phyloP scores from a whole-genome alignment of 306 rosid species.

The Glycine latifolia region DNA sequence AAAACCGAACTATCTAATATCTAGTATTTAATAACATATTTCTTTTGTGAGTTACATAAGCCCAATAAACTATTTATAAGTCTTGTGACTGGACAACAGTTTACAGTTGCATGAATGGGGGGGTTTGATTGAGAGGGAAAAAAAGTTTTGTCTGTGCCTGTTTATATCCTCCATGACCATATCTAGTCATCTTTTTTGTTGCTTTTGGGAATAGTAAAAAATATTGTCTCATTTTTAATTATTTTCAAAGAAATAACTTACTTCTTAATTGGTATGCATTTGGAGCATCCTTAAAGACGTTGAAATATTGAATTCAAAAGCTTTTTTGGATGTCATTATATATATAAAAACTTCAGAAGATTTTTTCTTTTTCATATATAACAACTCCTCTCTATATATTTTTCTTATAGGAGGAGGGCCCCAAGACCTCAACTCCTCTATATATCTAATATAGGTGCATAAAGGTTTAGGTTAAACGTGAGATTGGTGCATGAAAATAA shows the following conservation, averaged over 20 bases:
- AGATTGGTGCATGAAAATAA: background rate
- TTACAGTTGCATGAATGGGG: background rate
- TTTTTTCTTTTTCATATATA: no score
- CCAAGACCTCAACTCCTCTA: background rate
- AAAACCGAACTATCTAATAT: background rate
- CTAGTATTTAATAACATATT: background rate
- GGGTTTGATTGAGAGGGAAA: background rate
- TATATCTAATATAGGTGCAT: background rate
- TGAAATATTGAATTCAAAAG: background rate
- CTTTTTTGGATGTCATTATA: no score
- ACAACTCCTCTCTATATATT: no score
- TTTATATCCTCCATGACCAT: background rate
- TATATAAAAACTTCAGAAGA: no score
- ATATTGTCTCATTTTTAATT: background rate
- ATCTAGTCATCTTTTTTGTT: background rate
- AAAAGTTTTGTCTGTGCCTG: background rate
- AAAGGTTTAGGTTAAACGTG: background rate
- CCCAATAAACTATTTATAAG: background rate
- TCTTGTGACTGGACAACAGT: background rate
- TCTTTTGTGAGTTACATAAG: background rate
- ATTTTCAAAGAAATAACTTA: background rate
- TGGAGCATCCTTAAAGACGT: background rate
- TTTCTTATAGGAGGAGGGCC: no score
- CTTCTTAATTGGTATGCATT: background rate
- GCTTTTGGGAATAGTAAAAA: slow-evolving; percentile 1